Evolutionary conservation across 441 rosid genomes (phyloP).

Genomic region (Gossypium gossypioides): DNA sequence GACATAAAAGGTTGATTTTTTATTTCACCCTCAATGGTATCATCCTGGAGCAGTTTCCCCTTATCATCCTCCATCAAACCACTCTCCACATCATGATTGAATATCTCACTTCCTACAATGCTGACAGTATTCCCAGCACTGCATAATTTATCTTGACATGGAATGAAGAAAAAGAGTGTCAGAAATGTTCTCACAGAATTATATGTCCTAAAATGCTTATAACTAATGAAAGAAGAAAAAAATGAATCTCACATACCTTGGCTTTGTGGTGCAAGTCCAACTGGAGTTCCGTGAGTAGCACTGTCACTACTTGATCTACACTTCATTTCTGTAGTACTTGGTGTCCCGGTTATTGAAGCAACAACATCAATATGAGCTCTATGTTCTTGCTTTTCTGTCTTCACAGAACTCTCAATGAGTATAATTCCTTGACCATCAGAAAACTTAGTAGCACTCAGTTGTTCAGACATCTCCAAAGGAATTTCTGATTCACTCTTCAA

Average conservation of each 20-base stretch:
- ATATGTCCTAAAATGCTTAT: neutral
- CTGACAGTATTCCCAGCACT: slow-evolving; percentile 5
- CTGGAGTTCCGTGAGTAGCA: neutral
- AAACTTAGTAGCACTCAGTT: slow-evolving; percentile 4
- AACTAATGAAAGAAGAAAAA: neutral
- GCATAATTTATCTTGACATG: slow-evolving; percentile 2
- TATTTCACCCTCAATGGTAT: neutral
- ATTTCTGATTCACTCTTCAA: neutral
- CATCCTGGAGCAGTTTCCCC: neutral
- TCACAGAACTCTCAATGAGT: neutral
- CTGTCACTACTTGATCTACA: neutral
- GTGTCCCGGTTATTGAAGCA: neutral
- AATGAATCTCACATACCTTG: slow-evolving; percentile 6
- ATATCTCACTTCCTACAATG: neutral
- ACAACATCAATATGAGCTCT: neutral
- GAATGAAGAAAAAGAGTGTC: neutral
- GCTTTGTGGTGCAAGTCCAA: slow-evolving; percentile 5
- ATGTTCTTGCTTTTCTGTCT: slow-evolving; percentile 2
- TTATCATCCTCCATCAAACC: slow-evolving; percentile 5
- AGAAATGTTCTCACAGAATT: neutral
- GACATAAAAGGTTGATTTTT: neutral
- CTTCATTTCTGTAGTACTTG: slow-evolving; percentile 5
- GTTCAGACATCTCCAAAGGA: slow-evolving; percentile 10
- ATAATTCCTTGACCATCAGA: neutral
- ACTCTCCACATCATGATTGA: neutral